Evolutionary conservation across 768 basidiomycete genomes (phyloP), one percentile per base, ranked within the genome.

Genomic region (Termitomyces sp.): DNA sequence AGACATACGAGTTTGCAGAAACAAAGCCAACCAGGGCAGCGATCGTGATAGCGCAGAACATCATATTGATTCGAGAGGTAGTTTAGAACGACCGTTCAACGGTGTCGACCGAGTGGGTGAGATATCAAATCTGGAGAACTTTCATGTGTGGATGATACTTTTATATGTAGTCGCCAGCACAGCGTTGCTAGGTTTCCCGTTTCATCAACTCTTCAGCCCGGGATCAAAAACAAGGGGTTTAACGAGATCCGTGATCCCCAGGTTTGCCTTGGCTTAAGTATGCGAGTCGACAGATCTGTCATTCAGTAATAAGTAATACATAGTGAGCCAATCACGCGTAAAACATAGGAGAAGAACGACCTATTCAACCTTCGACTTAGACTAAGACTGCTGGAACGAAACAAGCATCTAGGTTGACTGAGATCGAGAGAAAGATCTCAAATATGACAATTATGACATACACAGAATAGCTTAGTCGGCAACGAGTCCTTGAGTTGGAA

Each of bases 1-100:
- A 23, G 14, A 61, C 63, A 12, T 48, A 63, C 62, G 63, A 59
- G 60, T 52, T 63, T 55, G 63, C 65, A 55, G 65, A 64, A 61
- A 62, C 65, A 40, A 57, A 63, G 61, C 65, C 65, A 60, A 54
- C 63, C 63, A 66, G 65, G 63, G 63, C 64, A 58, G 52, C 52
- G 56, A 66, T 61, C 55, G 50, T 57, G 51, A 62, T 55, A 21
- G 46, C 19, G 49, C 53, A 39, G 54, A 61, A 62, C 61, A 64
- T 61, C 64, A 62, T 65, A 52, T 55, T 60, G 21, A 45, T 35
- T 59, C 59, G 55, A 60, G 42, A 54, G 52, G 41, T 32, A 21
- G 55, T 39, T n/a, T 41, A 51, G 37, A 39, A 50, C 25, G 30
- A 61, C 57, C 63, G 60, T 58, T 64, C 63, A 60, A 61, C 59